Base-by-base conservation (phyloP, 441 rosid species). In the Adansonia gregorii region DNA sequence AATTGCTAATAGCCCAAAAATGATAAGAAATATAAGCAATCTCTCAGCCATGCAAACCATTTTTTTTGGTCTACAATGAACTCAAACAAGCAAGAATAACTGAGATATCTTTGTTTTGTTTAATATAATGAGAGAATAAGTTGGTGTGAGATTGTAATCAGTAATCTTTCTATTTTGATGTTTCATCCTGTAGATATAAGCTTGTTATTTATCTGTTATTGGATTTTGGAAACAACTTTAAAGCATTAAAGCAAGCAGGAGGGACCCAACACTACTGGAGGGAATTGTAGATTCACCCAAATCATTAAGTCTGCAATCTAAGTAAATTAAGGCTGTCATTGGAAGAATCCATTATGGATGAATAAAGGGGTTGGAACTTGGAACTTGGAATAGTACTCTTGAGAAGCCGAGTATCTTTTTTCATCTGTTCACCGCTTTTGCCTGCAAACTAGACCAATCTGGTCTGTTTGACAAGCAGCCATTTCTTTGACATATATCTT, bases 351-450 rank as follows among this genome's bases (percentile, higher is more conserved):
- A 90, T 83, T 78, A 88, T 82, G 80, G 89, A 85, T 89, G 85
- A 84, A 85, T 78, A 86, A 88, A 87, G 88, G 83, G 83, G 70
- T 72, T 79, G 82, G 85, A 87, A 84, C 67, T 72, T 79, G 82
- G 86, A 55, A 35, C 41, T 35, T 35, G 41, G 41, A 87, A 84
- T 83, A 86, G 74, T 80, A 82, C 86, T 90, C 83, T 87, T 86
- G 82, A 79, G 92, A 90, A 91, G 94, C 85, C 90, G 88, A 89
- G 90, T 80, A 86, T 92, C 93, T 86, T 85, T 89, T 85, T 86
- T 81, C 87, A 85, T 83, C 78, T 78, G 72, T 85, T 85, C 83
- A 78, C 58, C 77, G 83, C 83, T 84, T 81, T 85, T 81, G 80
- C 84, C 83, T 78, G 35, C 52, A 78, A 71, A 78, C 64, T 45